Evolutionary conservation across 208 protist species (phyloP), one percentile per base, ranked within the genome.

Genomic region (Phytomonas francai): DNA sequence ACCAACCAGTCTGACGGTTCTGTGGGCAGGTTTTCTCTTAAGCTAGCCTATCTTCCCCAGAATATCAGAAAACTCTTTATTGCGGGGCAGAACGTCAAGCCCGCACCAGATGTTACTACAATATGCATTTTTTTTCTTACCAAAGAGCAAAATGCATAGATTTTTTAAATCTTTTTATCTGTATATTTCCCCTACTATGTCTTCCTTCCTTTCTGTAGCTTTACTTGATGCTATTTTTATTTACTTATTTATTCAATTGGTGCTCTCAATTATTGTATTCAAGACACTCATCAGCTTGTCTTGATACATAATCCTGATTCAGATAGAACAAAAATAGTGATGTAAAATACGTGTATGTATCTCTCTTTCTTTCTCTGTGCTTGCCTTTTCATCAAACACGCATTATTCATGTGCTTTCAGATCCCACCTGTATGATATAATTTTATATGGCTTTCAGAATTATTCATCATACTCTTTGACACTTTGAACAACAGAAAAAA

Each of bases 191-290:
- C 16, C 16, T 14, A 19, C 33, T 45, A 28, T 34, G 9, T 39
- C 6, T 39, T 9, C 34, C 3, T 39, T 9, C 34, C 9, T 59
- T 56, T n/a, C n/a, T n/a, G 9, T 39, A 39, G 6, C 34, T 39
- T 68, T 25, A 25, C 30, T 36, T 28, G 16, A 68, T 28, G 32
- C 36, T 31, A 33, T 57, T 36, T 63, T 62, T 25, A 28, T 31
- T 68, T 31, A 45, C 4, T 63, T 12, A 16, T 36, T 60, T 45
- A 49, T 36, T 72, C 27, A 8, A 29, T 78, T 33, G 28, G 42
- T 22, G 56, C 70, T 71, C 45, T 71, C 62, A 62, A 64, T 70
- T 59, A 59, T 66, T 74, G 3, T 67, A 65, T 25, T 32, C 27
- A 68, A 31, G 32, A 63, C 31, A 28, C 32, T 5, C 42, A 59